Evolutionary conservation across 257 asterid species (phyloP), one percentile per base, ranked within the genome.

Genomic region (Galeopsis tetrahit): DNA sequence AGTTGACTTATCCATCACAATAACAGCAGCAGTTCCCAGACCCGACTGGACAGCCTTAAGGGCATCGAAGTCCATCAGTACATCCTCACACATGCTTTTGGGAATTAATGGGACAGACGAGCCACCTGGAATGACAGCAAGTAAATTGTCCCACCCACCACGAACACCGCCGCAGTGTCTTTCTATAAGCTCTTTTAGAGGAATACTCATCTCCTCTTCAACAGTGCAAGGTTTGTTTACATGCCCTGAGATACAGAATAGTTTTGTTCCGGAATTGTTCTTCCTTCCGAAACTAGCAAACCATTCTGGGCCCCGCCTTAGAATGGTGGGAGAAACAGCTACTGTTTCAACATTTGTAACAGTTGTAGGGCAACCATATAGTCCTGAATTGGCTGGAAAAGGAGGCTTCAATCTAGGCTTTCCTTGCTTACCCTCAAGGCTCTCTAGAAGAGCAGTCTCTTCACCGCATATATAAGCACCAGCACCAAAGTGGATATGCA

Each of bases 391-490:
- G 70, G 99, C 99, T 7, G 98, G 99, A 78, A 95, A 95, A 44
- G 98, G 99, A 76, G 99, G 99, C 90, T 95, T 92, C 91, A 92
- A 77, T 70, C 99, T 87, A 11, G 97, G 99, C 72, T 95, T 95
- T 31, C 99, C 99, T 85, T 92, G 99, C 73, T 92, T 95, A 9
- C 99, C 99, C 89, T 95, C 99, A 11, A 95, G 98, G 82, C 99
- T 95, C 85, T 95, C 99, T 35, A 95, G 83, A 80, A 95, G 98
- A 71, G 98, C 98, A 0, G 99, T 95, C 86, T 95, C 99, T 83
- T 95, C 98, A 53, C 99, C 99, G 48, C 99, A 95, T 52, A 95
- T 95, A 72, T 95, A 95, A 68, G 99, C 98, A 69, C 98, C 99
- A 5, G 99, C 98, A 49, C 98, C 98, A 68, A 81, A 95, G 83